Evolutionary conservation across 805 yeast species (phyloP), one percentile per base, ranked within the genome.

Genomic region (Metschnikowia borealis): DNA sequence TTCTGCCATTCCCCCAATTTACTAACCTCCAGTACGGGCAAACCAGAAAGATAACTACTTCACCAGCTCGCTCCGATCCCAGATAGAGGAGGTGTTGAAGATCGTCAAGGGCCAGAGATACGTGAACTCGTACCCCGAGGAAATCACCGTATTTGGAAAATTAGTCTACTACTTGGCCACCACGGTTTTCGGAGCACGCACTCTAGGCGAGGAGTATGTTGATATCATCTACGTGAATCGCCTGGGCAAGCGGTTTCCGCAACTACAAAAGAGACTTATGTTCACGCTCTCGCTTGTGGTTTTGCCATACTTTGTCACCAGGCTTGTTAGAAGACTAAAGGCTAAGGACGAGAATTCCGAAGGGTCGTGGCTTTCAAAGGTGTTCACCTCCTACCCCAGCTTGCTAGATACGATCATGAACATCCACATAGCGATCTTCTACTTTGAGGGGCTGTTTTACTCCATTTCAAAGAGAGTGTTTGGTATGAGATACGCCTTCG

Each of bases 161-260:
- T 64, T 84, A 1, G 40, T 84, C 0, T 92, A 92, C 62, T 71
- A 89, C n/a, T 65, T 77, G 2, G 68, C 88, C 20, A 92, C 97
- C 0, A 91, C 97, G 0, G 68, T 86, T 13, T 51, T 80, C 5
- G 92, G 92, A 0, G 80, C 87, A 1, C 75, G 92, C 48, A 92
- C 98, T 0, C 69, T 94, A 26, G 99, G 99, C 1, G 98, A 92
- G 63, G 97, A 92, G 67, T 92, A 92, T 66, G 90, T 90, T 13
- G 96, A 92, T 65, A 68, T 89, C 48, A 67, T 82, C 6, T 85
- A 87, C 61, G 89, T 86, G 6, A 71, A 70, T 37, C 69, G 79
- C 46, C 64, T 66, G 34, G 88, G 89, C 0, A 73, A 59, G 17
- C 61, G 69, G 38, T 64, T 85, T 5, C 85, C 87, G 0, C 67